Evolutionary conservation across 768 basidiomycete genomes (phyloP).

Genomic region (Serendipita sp.): DNA sequence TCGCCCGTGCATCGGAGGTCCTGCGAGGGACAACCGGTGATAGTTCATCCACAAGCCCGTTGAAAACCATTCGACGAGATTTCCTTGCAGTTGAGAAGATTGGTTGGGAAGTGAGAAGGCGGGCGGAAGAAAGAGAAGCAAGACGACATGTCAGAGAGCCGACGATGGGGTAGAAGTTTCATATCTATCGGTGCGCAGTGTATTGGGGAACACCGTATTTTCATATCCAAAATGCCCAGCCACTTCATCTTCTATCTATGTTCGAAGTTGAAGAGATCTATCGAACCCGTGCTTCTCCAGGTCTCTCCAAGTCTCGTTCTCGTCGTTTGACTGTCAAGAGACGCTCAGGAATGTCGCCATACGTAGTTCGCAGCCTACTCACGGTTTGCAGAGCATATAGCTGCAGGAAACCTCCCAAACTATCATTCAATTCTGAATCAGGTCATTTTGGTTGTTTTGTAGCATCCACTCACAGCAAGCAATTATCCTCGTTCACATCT

Average conservation of each 20-base stretch:
- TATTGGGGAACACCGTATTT: too few relatives aligned
- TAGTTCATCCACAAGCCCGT: not conserved
- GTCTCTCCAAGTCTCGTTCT: constrained; percentile 58
- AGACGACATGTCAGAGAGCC: not conserved
- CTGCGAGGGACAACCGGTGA: too few relatives aligned
- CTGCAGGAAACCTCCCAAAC: constrained; percentile 67
- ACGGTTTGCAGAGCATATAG: constrained; percentile 77
- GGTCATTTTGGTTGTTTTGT: not conserved
- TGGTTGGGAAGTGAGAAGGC: not conserved
- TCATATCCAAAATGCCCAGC: too few relatives aligned
- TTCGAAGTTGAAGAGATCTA: constrained; percentile 35
- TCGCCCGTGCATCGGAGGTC: not conserved
- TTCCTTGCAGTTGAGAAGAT: constrained; percentile 4
- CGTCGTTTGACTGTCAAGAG: not conserved
- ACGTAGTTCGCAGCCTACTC: constrained; percentile 44
- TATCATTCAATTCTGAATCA: constrained; percentile 15
- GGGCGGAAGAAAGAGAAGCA: not conserved
- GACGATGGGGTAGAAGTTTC: not conserved
- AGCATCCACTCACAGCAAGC: constrained; percentile 40
- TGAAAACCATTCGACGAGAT: not conserved
- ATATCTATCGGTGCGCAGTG: too few relatives aligned
- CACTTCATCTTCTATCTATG: not conserved
- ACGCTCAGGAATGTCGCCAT: not conserved
- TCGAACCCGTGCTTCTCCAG: constrained; percentile 68
- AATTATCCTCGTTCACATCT: constrained; percentile 54